Evolutionary conservation across 495 filamentous ascomycete genomes (phyloP).

Genomic region (Aspergillus olivimuriae): DNA sequence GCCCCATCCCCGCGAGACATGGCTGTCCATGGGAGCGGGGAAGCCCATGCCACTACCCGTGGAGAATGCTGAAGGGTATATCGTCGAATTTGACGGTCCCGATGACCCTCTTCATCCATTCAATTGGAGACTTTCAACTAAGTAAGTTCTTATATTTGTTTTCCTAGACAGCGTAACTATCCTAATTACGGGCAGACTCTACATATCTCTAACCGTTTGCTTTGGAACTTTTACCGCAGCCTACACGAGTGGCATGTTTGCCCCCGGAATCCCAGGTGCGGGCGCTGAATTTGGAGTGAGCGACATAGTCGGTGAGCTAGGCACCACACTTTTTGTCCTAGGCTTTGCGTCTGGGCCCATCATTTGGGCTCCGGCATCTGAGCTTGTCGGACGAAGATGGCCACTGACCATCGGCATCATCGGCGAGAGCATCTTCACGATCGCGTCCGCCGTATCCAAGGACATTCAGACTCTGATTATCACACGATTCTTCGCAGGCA

Average conservation of each 20-base stretch:
- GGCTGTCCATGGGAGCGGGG: background rate
- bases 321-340: background rate
- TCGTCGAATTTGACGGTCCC: background rate
- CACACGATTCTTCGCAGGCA: conserved; percentile 32
- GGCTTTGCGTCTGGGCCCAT: conserved; percentile 1
- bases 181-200: too few species aligned
- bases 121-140: background rate
- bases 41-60: background rate
- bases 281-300: background rate
- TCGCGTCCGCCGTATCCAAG: conserved; percentile 45
- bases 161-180: too few species aligned
- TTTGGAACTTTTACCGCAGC: background rate
- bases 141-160: too few species aligned
- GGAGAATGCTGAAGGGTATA: background rate
- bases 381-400: conserved; percentile 1
- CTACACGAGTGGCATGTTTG: background rate
- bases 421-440: conserved; percentile 38
- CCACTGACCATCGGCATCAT: conserved; percentile 41
- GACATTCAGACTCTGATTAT: conserved; percentile 42
- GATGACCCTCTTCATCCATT: background rate
- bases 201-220: background rate
- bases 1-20: background rate
- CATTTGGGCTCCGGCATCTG: conserved; percentile 1
- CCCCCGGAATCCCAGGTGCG: background rate
- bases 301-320: background rate